Evolutionary conservation across 176 grass and related monocot genomes (phyloP).

Genomic region (Bothriochloa decipiens): DNA sequence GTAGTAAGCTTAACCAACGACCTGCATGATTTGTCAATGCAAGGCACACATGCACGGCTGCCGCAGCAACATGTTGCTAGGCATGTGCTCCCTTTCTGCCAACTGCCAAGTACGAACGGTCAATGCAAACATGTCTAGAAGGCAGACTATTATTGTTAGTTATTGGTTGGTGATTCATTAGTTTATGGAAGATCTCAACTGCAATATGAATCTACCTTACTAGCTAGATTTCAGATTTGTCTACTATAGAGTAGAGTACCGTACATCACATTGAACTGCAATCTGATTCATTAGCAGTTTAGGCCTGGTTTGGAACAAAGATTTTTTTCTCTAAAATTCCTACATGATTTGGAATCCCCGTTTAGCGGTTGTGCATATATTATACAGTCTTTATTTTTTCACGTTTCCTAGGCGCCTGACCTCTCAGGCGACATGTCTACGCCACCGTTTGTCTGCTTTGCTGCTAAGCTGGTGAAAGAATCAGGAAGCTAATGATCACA

Average conservation of each 20-base stretch:
- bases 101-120: conserved; percentile 41
- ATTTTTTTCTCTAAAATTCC: too few relatives aligned
- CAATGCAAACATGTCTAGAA: conserved; percentile 3
- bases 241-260: background rate
- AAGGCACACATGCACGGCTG: conserved; percentile 15
- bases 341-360: too few relatives aligned
- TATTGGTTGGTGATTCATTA: background rate
- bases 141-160: background rate
- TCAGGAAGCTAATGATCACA: too few relatives aligned
- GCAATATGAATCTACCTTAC: conserved; percentile 3
- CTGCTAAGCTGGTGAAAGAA: too few relatives aligned
- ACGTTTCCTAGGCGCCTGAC: too few relatives aligned
- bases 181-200: conserved; percentile 17
- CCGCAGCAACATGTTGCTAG: conserved; percentile 18
- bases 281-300: too few relatives aligned
- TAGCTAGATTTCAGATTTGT: background rate
- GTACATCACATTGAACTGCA: too few relatives aligned
- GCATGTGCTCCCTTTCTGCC: conserved; percentile 34
- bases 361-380: too few relatives aligned
- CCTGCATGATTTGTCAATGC: background rate
- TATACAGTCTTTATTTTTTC: too few relatives aligned
- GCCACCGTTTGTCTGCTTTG: too few relatives aligned
- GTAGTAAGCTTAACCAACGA: background rate
- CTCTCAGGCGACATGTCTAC: too few relatives aligned
- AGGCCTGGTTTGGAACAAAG: too few relatives aligned